Conservation (phyloP, 78 protist genomes). For the Monosiga brevicollis region DNA sequence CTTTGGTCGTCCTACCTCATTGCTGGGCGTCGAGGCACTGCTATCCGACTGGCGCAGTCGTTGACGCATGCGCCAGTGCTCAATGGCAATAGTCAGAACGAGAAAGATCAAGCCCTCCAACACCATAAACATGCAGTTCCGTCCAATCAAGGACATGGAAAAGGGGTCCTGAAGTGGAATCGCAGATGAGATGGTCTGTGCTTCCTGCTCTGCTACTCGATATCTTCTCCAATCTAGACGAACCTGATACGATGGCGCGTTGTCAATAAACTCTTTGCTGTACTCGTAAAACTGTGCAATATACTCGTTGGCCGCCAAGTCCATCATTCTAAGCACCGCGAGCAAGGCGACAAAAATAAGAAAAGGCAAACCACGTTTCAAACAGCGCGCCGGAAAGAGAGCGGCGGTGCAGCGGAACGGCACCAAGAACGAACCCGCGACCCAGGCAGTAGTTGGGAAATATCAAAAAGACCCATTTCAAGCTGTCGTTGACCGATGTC, state of each 20-base stretch:
- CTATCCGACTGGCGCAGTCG: background rate
- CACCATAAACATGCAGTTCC: background rate
- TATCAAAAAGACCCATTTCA: background rate
- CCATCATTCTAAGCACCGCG: background rate
- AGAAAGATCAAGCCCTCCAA: constrained; percentile 2
- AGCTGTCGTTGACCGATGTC: background rate
- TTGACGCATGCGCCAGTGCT: background rate
- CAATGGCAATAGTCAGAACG: background rate
- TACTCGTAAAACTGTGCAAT: background rate
- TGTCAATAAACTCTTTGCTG: no score
- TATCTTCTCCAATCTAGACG: background rate
- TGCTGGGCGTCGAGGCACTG: background rate
- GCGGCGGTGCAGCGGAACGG: background rate
- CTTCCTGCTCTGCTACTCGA: background rate
- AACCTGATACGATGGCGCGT: background rate
- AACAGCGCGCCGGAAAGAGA: background rate
- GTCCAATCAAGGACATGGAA: background rate
- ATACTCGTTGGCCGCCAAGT: background rate
- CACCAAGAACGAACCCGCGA: background rate
- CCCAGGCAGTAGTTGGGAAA: constrained; percentile 6
- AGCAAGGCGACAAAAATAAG: background rate
- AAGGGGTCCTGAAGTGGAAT: background rate
- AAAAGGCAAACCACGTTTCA: background rate
- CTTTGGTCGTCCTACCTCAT: background rate
- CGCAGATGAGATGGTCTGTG: background rate